Evolutionary conservation across 345 rosid species (phyloP).

Genomic region (Eutrema yunnanense): DNA sequence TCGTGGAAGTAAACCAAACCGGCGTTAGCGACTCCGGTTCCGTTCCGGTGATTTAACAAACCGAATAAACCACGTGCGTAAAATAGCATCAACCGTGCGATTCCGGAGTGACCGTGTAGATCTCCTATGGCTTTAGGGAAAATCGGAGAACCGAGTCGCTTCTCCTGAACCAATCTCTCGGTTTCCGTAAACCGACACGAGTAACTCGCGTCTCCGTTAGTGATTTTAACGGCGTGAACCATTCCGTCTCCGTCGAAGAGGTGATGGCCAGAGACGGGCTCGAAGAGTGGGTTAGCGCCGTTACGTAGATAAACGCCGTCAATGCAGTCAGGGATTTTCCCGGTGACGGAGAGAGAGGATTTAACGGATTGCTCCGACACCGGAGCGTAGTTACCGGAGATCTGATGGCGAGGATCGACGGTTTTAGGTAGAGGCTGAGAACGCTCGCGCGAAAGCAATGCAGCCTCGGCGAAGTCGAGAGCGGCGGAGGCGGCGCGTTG

Average conservation of each 20-base stretch:
- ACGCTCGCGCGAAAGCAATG: slow-evolving; percentile 56
- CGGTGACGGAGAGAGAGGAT: slow-evolving; percentile 46
- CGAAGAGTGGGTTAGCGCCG: slow-evolving; percentile 89
- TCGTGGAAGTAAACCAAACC: slow-evolving; percentile 72
- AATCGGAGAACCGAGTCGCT: slow-evolving; percentile 48
- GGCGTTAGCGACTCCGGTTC: slow-evolving; percentile 89
- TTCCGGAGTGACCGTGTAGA: slow-evolving; percentile 77
- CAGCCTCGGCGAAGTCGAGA: slow-evolving; percentile 55
- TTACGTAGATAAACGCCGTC: slow-evolving; percentile 83
- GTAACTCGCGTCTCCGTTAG: slow-evolving; percentile 58
- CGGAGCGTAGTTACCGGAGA: slow-evolving; percentile 87
- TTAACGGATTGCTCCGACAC: slow-evolving; percentile 66
- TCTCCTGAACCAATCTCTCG: slow-evolving; percentile 50
- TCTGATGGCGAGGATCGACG: slow-evolving; percentile 74
- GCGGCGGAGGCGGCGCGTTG: slow-evolving; percentile 67
- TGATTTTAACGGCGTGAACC: slow-evolving; percentile 74
- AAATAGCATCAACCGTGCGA: slow-evolving; percentile 64
- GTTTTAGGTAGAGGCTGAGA: slow-evolving; percentile 71
- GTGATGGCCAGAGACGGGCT: slow-evolving; percentile 89
- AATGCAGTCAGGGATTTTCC: slow-evolving; percentile 71
- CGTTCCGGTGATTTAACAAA: slow-evolving; percentile 54
- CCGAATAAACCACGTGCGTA: slow-evolving; percentile 69
- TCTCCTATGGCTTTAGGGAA: slow-evolving; percentile 93
- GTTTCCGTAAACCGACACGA: slow-evolving; percentile 89
- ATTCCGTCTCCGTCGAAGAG: slow-evolving; percentile 95